Percentiles rank a stretch among this genome's conserved stretches.
These are phyloP conservation scores for Pyrenophora seminiperda DNA, from an alignment of 2,329 filamentous ascomycete genomes.

Conservation along the genomic window DNA sequence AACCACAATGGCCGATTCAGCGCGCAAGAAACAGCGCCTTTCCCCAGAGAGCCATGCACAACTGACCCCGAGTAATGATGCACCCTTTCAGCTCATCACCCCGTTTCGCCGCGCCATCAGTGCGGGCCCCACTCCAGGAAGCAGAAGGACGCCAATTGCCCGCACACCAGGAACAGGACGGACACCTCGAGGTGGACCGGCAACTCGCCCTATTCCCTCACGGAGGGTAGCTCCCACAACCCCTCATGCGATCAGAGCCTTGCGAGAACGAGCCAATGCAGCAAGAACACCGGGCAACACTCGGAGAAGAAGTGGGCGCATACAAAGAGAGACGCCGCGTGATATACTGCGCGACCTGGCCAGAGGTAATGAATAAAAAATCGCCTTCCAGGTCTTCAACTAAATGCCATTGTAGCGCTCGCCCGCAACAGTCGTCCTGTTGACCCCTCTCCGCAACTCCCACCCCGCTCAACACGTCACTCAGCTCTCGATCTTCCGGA, in stretches of 20 bases:
- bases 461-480: constrained; percentile 33
- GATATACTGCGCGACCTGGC: constrained; percentile 60
- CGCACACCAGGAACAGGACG: constrained; percentile 45
- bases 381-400: constrained; percentile 2
- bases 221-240: constrained; percentile 56
- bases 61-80: constrained; percentile 30
- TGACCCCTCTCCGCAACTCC: constrained; percentile 54
- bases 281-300: constrained; percentile 58
- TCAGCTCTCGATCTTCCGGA: constrained; percentile 51
- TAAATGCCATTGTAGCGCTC: constrained; percentile 47
- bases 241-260: constrained; percentile 60
- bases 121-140: constrained; percentile 41
- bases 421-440: constrained; percentile 55
- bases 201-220: constrained; percentile 41
- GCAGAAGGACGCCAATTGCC: constrained; percentile 38
- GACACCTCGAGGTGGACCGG: constrained; percentile 43
- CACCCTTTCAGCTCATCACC: constrained; percentile 33
- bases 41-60: constrained; percentile 38
- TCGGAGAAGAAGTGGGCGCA: constrained; percentile 54
- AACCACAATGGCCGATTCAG: constrained; percentile 44
- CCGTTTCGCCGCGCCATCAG: constrained; percentile 45
- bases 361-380: constrained; percentile 47
- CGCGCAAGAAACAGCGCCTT: constrained; percentile 43
- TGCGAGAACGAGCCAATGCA: constrained; percentile 58
- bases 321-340: constrained; percentile 61